These are phyloP conservation scores for Medicago arabica DNA, from an alignment of 306 rosid species.

Conservation along the genomic window DNA sequence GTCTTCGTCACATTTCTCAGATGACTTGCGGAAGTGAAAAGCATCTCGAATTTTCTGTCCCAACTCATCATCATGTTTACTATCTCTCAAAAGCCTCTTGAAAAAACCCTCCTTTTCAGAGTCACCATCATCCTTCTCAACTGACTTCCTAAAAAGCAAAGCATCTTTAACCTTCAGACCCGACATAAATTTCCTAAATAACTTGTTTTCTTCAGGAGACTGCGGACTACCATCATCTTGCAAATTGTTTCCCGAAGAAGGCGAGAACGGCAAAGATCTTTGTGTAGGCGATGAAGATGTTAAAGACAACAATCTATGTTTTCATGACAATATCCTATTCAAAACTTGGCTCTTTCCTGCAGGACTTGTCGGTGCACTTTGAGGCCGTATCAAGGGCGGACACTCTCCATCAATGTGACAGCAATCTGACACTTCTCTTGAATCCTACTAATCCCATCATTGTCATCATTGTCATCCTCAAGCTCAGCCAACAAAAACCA, in stretches of 20 bases:
- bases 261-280: slow-evolving; percentile 68
- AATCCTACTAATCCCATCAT: slow-evolving; percentile 87
- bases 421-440: slow-evolving; percentile 91
- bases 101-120: slow-evolving; percentile 90
- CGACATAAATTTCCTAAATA: slow-evolving; percentile 85
- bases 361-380: slow-evolving; percentile 51
- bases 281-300: slow-evolving; percentile 70
- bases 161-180: slow-evolving; percentile 88
- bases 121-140: slow-evolving; percentile 75
- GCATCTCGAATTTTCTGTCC: slow-evolving; percentile 78
- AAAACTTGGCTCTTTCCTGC: slow-evolving; percentile 81
- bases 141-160: slow-evolving; percentile 80
- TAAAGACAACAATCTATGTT: slow-evolving; percentile 75
- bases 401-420: slow-evolving; percentile 93
- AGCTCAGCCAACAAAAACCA: slow-evolving; percentile 93
- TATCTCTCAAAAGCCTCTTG: slow-evolving; percentile 86
- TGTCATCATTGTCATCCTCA: slow-evolving; percentile 88
- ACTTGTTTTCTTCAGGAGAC: slow-evolving; percentile 76
- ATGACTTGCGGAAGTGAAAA: slow-evolving; percentile 72
- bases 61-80: slow-evolving; percentile 78
- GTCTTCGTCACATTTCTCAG: slow-evolving; percentile 75
- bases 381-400: slow-evolving; percentile 67
- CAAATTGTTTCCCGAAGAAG: slow-evolving; percentile 60
- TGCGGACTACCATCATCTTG: slow-evolving; percentile 65
- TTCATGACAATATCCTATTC: slow-evolving; percentile 72